These are phyloP conservation scores for Saccharomyces hybrid DNA, from an alignment of 1,139 yeast genomes.

Conservation along the genomic window DNA sequence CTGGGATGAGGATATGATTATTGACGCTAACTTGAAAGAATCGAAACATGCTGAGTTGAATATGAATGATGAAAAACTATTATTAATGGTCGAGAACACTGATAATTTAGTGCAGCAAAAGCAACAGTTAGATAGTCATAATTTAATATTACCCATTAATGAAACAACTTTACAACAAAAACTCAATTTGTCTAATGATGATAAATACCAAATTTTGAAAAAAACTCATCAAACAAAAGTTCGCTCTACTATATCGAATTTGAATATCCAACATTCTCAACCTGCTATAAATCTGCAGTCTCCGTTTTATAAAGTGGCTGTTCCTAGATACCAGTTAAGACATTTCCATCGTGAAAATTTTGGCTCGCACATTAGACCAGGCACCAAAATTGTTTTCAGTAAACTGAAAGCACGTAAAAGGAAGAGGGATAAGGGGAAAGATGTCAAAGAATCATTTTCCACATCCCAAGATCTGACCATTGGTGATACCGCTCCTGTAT, in stretches of 20 bases:
- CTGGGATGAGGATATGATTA: constrained; percentile 72
- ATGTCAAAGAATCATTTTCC: constrained; percentile 63
- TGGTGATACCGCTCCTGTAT: constrained; percentile 73
- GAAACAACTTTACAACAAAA: constrained; percentile 38
- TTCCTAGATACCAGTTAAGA: constrained; percentile 63
- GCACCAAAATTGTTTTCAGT: constrained; percentile 66
- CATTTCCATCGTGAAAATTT: constrained; percentile 77
- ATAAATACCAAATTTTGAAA: constrained; percentile 71
- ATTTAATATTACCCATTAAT: constrained; percentile 13
- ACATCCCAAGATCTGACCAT: constrained; percentile 69
- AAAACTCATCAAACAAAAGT: constrained; percentile 87
- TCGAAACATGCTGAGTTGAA: constrained; percentile 46
- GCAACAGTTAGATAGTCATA: constrained; percentile 3
- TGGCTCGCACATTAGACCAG: constrained; percentile 54
- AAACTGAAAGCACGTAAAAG: constrained; percentile 74
- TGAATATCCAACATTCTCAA: constrained; percentile 83
- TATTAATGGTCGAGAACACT: constrained; percentile 40
- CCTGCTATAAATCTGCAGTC: constrained; percentile 84
- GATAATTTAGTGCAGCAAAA: background rate
- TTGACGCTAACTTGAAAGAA: constrained; percentile 57
- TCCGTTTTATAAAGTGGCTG: constrained; percentile 80
- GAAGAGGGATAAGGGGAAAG: constrained; percentile 83
- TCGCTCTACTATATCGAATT: constrained; percentile 85
- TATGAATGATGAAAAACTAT: constrained; percentile 76
- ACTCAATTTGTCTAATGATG: constrained; percentile 83